Percentiles rank a stretch among this genome's conserved stretches.
Conservation (phyloP, 306 rosid genomes). For the Benincasa hispida region DNA sequence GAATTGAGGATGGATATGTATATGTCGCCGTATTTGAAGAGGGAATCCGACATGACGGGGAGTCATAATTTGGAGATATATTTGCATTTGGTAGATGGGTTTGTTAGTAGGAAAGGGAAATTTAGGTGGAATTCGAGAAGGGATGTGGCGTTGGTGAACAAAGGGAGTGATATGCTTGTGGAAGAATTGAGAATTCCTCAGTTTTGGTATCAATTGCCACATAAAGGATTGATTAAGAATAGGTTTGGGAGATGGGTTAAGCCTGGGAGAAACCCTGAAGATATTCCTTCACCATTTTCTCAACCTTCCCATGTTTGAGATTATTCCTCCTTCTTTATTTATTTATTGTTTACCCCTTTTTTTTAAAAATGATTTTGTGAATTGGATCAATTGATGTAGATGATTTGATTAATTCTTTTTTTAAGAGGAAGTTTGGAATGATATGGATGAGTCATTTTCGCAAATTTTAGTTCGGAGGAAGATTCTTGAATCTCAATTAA, state of each 20-base stretch:
- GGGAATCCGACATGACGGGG: constrained; percentile 26
- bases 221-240: constrained; percentile 51
- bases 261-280: constrained; percentile 40
- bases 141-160: constrained; percentile 56
- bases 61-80: constrained; percentile 53
- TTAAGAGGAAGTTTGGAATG: no score
- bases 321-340: no score
- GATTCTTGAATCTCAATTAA: no score
- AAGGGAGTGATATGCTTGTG: constrained; percentile 45
- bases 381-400: no score
- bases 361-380: no score
- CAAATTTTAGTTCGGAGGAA: no score
- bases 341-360: no score
- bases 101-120: constrained; percentile 2
- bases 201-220: constrained; percentile 51
- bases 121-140: constrained; percentile 21
- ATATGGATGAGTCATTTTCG: no score
- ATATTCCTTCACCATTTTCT: constrained; percentile 41
- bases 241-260: constrained; percentile 68
- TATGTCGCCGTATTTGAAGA: constrained; percentile 45
- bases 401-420: no score
- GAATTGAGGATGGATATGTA: constrained; percentile 33
- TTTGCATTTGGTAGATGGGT: constrained; percentile 65
- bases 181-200: constrained; percentile 48
- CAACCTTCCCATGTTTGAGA: not conserved